Percentiles rank a stretch among this genome's conserved stretches.
Conservation (phyloP, 495 filamentous ascomycete species). For the Friedmanniomyces endolithicus region DNA sequence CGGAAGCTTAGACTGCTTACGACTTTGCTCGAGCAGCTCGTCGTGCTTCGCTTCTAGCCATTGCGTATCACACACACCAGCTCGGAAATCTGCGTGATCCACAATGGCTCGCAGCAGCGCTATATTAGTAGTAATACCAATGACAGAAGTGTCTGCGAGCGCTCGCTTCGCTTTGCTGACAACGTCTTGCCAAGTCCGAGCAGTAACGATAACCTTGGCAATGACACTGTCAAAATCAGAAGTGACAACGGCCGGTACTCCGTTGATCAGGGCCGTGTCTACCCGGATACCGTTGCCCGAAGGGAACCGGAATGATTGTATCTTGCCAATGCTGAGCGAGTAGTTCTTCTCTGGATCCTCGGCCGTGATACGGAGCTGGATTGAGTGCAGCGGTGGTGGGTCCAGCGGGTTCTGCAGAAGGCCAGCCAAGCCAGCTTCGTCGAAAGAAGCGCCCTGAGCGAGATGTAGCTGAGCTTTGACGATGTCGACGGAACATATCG, state of each 20-base stretch:
- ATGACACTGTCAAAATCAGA: constrained; percentile 48
- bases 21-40: constrained; percentile 29
- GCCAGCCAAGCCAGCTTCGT: constrained; percentile 31
- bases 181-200: constrained; percentile 37
- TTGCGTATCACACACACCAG: constrained; percentile 39
- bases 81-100: constrained; percentile 35
- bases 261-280: constrained; percentile 39
- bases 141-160: constrained; percentile 40
- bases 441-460: constrained; percentile 39
- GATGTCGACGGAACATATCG: constrained; percentile 26
- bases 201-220: constrained; percentile 51
- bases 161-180: constrained; percentile 43
- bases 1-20: constrained; percentile 10
- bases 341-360: constrained; percentile 43
- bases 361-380: constrained; percentile 47
- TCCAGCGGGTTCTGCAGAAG: constrained; percentile 18
- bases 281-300: constrained; percentile 44
- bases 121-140: constrained; percentile 46
- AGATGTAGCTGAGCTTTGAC: constrained; percentile 42
- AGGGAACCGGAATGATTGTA: constrained; percentile 41
- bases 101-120: constrained; percentile 43
- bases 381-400: constrained; percentile 34
- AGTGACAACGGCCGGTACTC: constrained; percentile 35
- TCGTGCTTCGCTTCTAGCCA: constrained; percentile 44
- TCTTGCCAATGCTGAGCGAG: constrained; percentile 46